Percentiles rank a stretch among this genome's conserved stretches.
Conservation (phyloP, 441 rosid genomes). For the Adansonia gregorii region DNA sequence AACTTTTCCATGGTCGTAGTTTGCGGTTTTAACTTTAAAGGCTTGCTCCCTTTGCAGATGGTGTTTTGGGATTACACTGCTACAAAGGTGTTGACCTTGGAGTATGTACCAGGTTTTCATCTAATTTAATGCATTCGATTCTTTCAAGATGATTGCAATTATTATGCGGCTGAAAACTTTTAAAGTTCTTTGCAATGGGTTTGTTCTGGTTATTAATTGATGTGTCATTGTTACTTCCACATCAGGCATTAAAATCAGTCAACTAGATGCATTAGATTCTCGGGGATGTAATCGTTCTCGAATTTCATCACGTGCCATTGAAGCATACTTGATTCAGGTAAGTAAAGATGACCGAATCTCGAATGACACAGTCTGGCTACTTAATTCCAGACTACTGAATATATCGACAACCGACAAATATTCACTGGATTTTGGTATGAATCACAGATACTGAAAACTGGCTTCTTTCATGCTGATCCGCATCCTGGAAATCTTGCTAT, state of each 20-base stretch:
- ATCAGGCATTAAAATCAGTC: constrained; percentile 82
- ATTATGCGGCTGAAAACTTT: not conserved
- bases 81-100: constrained; percentile 87
- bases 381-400: not conserved
- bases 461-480: constrained; percentile 98
- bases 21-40: not conserved
- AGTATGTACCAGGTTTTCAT: constrained; percentile 86
- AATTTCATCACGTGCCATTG: constrained; percentile 89
- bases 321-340: constrained; percentile 95
- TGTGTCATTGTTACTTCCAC: not conserved
- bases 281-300: constrained; percentile 65
- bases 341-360: constrained; percentile 10
- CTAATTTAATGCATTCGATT: constrained; percentile 32
- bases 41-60: constrained; percentile 47
- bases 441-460: constrained; percentile 80
- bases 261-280: constrained; percentile 58
- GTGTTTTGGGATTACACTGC: constrained; percentile 95
- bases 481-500: constrained; percentile 97
- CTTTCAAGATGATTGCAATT: constrained; percentile 14
- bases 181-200: not conserved
- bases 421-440: constrained; percentile 23
- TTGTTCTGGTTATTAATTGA: not conserved
- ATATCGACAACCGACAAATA: constrained; percentile 3
- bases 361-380: constrained; percentile 3
- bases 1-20: not conserved